Conservation (phyloP, 2,329 filamentous ascomycete species). For the Knoxdaviesia proteae region DNA sequence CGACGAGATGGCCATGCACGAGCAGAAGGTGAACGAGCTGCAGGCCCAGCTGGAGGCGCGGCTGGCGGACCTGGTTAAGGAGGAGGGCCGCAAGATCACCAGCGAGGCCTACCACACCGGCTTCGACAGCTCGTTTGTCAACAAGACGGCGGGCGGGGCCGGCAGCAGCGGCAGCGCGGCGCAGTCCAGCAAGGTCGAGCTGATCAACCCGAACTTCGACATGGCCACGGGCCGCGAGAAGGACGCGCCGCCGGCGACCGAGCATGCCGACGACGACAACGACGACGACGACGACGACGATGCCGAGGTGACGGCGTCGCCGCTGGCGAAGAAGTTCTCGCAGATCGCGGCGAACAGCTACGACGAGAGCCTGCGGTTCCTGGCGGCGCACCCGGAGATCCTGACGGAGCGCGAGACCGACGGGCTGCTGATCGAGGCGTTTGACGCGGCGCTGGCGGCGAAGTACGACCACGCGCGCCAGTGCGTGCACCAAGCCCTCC, state of each 20-base stretch:
- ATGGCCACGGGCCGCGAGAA: conserved; percentile 6
- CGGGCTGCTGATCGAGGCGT: conserved; percentile 74
- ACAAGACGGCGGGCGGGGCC: conserved; percentile 31
- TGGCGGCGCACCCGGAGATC: conserved; percentile 58
- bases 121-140: conserved; percentile 71
- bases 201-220: conserved; percentile 36
- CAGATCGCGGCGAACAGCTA: conserved; percentile 61
- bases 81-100: conserved; percentile 78
- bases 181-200: conserved; percentile 14
- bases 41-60: conserved; percentile 57
- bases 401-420: conserved; percentile 75
- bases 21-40: conserved; percentile 55
- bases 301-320: conserved; percentile 54
- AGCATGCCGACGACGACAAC: background rate
- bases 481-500: conserved; percentile 79
- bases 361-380: conserved; percentile 49
- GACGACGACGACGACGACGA: conserved; percentile 36
- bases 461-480: conserved; percentile 60
- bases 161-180: conserved; percentile 41
- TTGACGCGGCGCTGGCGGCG: conserved; percentile 64
- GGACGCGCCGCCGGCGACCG: conserved; percentile 2
- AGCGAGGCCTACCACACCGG: conserved; percentile 76
- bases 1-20: conserved; percentile 55
- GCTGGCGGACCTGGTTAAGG: conserved; percentile 62
- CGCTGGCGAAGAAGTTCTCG: conserved; percentile 62